phyloP scores from a whole-genome alignment of 495 filamentous ascomycete species.

The Tuber indicum region DNA sequence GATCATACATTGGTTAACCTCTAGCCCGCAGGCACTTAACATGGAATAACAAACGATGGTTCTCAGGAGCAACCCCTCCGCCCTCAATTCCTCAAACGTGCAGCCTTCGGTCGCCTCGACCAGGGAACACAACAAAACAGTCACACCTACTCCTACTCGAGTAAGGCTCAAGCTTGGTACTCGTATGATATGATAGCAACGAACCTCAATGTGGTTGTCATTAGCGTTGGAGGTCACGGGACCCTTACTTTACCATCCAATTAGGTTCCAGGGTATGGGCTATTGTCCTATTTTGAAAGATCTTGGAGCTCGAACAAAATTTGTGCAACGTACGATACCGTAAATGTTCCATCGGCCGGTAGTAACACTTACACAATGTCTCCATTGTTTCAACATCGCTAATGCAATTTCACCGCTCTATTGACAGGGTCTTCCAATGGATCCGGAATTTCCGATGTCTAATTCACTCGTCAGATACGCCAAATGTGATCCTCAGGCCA shows the following conservation, averaged over 20 bases:
- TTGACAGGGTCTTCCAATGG: background rate
- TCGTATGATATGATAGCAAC: background rate
- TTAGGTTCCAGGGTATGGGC: background rate
- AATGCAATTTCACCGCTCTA: background rate
- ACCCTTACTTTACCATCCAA: background rate
- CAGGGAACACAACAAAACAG: background rate
- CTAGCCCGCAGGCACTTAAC: background rate
- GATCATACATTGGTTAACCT: constrained; percentile 1
- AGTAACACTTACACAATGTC: background rate
- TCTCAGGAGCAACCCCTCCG: background rate
- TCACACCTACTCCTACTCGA: background rate
- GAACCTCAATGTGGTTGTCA: background rate
- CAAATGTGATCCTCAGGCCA: background rate
- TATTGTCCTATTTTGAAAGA: background rate
- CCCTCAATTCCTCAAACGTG: background rate
- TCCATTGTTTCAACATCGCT: constrained; percentile 1
- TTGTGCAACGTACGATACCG: background rate
- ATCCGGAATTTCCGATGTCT: background rate
- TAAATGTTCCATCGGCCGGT: background rate
- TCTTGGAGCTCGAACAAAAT: background rate
- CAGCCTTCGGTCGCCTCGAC: background rate
- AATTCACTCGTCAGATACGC: background rate
- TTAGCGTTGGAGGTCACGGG: background rate
- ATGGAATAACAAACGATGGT: background rate
- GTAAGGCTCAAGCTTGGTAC: background rate